A percentile compares a stretch with the other conserved stretches of the same genome.
Evolutionary conservation across 1,139 yeast species (phyloP).

Genomic region (Lodderomyces orthopsilosis): DNA sequence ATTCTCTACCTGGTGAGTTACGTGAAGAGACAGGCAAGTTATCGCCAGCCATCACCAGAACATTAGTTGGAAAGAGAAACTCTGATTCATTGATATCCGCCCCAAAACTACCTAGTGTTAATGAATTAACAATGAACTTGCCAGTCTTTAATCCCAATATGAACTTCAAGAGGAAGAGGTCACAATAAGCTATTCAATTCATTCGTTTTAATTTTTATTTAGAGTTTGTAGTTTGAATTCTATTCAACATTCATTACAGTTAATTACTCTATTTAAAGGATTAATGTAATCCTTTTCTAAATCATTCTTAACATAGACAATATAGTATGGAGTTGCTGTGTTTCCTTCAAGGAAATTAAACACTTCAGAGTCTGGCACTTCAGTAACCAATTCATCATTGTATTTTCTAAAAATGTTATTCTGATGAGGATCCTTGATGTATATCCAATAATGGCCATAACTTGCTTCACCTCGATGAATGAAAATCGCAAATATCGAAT

Average conservation of each 20-base stretch:
- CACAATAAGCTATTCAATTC: not conserved
- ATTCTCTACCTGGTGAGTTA: slow-evolving; percentile 20
- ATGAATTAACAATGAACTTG: slow-evolving; percentile 1
- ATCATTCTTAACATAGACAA: slow-evolving; percentile 76
- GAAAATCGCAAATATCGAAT: slow-evolving; percentile 84
- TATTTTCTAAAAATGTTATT: slow-evolving; percentile 76
- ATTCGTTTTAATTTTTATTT: not conserved
- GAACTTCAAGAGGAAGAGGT: not conserved
- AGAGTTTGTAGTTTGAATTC: not conserved
- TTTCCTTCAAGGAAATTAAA: slow-evolving; percentile 69
- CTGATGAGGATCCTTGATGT: slow-evolving; percentile 71
- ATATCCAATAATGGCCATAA: slow-evolving; percentile 96
- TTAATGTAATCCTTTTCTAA: slow-evolving; percentile 58
- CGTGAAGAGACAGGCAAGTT: slow-evolving; percentile 15
- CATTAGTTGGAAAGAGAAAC: not conserved
- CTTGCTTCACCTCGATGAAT: slow-evolving; percentile 96
- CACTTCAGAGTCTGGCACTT: slow-evolving; percentile 72
- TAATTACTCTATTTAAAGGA: slow-evolving; percentile 54
- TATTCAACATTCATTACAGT: not conserved
- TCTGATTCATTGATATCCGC: not conserved
- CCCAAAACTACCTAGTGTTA: slow-evolving; percentile 1
- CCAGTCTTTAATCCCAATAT: not conserved
- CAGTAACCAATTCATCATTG: slow-evolving; percentile 87
- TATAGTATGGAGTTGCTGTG: slow-evolving; percentile 90
- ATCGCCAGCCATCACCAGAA: slow-evolving; percentile 8